Base-by-base conservation (phyloP, 768 basidiomycete genomes). In the Rhodosporidiobolus sp. region DNA sequence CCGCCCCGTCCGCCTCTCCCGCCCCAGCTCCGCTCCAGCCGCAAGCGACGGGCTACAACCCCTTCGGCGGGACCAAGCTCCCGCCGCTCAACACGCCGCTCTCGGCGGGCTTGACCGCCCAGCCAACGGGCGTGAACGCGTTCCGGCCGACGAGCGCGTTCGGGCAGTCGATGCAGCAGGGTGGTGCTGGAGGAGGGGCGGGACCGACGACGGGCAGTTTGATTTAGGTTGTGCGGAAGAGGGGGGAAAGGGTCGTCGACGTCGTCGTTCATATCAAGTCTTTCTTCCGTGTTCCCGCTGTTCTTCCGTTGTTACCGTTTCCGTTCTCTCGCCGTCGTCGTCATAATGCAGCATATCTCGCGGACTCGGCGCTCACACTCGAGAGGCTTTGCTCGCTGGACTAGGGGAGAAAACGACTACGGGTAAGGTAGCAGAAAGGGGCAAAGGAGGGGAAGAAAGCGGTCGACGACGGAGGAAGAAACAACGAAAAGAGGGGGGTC, bases 21-120 rank as follows among this genome's bases (percentile, higher is more conserved):
- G 46, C 65, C 1, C 65, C 70, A 0, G 24, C 50, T 22, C 65
- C 68, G 6, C 61, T 70, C 1, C 60, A 63, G 63, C 56, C 69
- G 5, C 69, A 70, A 26, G 4, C 62, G 32, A 68, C 69, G 4
- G 73, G 69, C 17, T 74, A 50, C 66, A 74, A 67, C 49, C 69
- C 69, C 0, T 74, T 70, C 50, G 61, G 58, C n/a, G 72, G 72
- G 8, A 53, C 58, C 28, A 62, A 45, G n/a, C 59, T 73, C 22
- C 72, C 72, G n/a, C 72, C 72, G 28, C 63, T 73, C 14, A 69
- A 69, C 17, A 50, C 63, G 53, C 58, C 57, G 7, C 38, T 68
- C 45, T 48, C 45, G 45, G 52, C 65, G 1, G 65, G 60, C 1
- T 7, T 63, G 32, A 50, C 67, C 34, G 28, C 54, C 3, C 60